These are phyloP conservation scores for Oryza glaberrima DNA, from an alignment of 176 grass and related monocot species.

Conservation along the genomic window DNA sequence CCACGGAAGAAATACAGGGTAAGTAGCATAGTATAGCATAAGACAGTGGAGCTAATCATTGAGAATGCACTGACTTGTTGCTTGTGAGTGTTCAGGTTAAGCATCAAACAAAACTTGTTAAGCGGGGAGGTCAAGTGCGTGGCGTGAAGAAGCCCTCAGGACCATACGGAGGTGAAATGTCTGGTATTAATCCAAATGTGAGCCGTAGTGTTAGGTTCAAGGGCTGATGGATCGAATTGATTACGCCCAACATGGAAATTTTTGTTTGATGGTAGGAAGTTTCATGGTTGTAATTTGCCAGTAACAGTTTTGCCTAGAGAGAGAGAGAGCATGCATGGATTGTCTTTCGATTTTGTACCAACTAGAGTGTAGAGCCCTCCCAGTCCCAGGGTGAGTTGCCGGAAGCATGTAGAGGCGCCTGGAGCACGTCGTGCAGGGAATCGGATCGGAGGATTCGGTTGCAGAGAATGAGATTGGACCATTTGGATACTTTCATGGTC, in stretches of 20 bases:
- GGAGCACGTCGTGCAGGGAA: too few relatives aligned
- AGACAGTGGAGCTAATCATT: neutral
- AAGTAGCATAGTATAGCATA: neutral
- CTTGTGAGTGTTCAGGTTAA: constrained; percentile 60
- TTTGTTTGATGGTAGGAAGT: neutral
- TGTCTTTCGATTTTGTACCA: too few relatives aligned
- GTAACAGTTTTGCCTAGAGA: neutral
- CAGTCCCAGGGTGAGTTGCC: too few relatives aligned
- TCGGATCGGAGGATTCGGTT: too few relatives aligned
- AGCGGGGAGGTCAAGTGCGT: constrained; percentile 71
- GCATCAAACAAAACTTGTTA: constrained; percentile 50
- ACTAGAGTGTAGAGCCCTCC: too few relatives aligned
- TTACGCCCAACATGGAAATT: neutral
- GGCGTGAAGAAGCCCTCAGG: constrained; percentile 55
- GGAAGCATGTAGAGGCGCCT: too few relatives aligned
- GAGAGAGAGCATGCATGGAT: neutral
- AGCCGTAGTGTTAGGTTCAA: constrained; percentile 84
- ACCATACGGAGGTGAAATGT: constrained; percentile 80
- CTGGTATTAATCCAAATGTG: constrained; percentile 78
- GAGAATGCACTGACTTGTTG: neutral
- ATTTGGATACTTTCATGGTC: too few relatives aligned
- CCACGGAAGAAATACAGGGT: constrained; percentile 99
- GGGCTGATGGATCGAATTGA: constrained; percentile 33
- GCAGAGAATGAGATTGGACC: too few relatives aligned
- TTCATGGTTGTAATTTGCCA: neutral